Evolutionary conservation across 768 basidiomycete genomes (phyloP).

Genomic region (Lepiota venenata): DNA sequence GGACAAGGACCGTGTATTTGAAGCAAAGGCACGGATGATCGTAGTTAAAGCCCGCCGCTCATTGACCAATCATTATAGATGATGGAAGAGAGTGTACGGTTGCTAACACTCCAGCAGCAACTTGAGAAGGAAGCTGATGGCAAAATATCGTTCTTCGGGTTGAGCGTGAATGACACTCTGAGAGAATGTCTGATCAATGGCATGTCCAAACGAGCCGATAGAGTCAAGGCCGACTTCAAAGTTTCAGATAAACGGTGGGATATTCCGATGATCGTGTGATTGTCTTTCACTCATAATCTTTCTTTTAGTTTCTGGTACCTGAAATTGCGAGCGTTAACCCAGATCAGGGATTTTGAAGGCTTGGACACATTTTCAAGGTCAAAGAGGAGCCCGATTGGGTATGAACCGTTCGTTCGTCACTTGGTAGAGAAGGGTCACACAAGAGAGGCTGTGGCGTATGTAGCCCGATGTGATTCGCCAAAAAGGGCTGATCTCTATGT

Average conservation of each 20-base stretch:
- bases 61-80: slow-evolving; percentile 48
- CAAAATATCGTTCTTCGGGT: slow-evolving; percentile 76
- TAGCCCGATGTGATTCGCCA: slow-evolving; percentile 80
- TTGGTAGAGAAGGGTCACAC: slow-evolving; percentile 69
- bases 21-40: slow-evolving; percentile 66
- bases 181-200: slow-evolving; percentile 72
- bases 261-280: background rate
- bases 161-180: slow-evolving; percentile 87
- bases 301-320: slow-evolving; percentile 83
- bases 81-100: slow-evolving; percentile 79
- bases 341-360: slow-evolving; percentile 79
- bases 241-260: slow-evolving; percentile 90
- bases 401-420: slow-evolving; percentile 84
- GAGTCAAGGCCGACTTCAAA: slow-evolving; percentile 84
- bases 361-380: slow-evolving; percentile 84
- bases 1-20: slow-evolving; percentile 88
- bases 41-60: background rate
- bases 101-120: slow-evolving; percentile 82
- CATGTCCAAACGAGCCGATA: slow-evolving; percentile 86
- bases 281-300: background rate
- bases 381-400: slow-evolving; percentile 92
- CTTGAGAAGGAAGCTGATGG: slow-evolving; percentile 84
- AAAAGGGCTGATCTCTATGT: slow-evolving; percentile 86
- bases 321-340: slow-evolving; percentile 80
- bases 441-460: slow-evolving; percentile 76